Evolutionary conservation across 1,284 basidiomycete genomes (phyloP).

Genomic region (Entoloma clypeatum): DNA sequence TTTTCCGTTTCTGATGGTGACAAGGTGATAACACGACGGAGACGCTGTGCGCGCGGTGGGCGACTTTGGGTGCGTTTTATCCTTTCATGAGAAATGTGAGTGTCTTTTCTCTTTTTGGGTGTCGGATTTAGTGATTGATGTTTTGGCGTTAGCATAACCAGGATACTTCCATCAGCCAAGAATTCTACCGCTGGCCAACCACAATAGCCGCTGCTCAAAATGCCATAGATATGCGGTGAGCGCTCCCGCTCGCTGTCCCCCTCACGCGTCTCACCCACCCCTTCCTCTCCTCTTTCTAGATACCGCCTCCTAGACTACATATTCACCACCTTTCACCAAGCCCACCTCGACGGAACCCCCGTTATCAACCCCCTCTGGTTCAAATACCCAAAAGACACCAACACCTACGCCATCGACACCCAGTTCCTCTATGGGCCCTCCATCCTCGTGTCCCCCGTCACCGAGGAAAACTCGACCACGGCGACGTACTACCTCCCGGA

Average conservation of each 20-base stretch:
- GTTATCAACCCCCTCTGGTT: conserved; percentile 61
- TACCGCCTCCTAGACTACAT: conserved; percentile 71
- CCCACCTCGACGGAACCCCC: conserved; percentile 56
- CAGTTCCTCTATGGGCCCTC: conserved; percentile 69
- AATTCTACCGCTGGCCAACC: conserved; percentile 63
- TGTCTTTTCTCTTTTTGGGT: conserved; percentile 10
- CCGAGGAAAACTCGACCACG: conserved; percentile 55
- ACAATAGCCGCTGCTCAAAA: conserved; percentile 59
- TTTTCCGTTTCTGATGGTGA: not conserved
- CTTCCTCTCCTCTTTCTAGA: conserved; percentile 26
- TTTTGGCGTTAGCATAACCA: conserved; percentile 46
- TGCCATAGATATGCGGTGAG: conserved; percentile 55
- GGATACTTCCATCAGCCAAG: conserved; percentile 53
- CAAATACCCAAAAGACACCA: conserved; percentile 58
- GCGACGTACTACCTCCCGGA: conserved; percentile 60
- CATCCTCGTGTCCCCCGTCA: conserved; percentile 66
- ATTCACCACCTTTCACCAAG: conserved; percentile 66
- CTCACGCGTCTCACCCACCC: not conserved
- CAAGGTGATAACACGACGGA: conserved; percentile 57
- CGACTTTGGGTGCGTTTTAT: conserved; percentile 65
- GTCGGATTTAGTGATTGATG: conserved; percentile 3
- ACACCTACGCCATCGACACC: conserved; percentile 57
- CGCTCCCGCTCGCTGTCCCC: not conserved
- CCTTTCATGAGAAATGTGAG: conserved; percentile 69
- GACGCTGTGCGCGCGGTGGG: conserved; percentile 64